Percentiles rank a stretch among this genome's conserved stretches.
Conservation (phyloP, 345 rosid species). For the Cochlearia excelsa region DNA sequence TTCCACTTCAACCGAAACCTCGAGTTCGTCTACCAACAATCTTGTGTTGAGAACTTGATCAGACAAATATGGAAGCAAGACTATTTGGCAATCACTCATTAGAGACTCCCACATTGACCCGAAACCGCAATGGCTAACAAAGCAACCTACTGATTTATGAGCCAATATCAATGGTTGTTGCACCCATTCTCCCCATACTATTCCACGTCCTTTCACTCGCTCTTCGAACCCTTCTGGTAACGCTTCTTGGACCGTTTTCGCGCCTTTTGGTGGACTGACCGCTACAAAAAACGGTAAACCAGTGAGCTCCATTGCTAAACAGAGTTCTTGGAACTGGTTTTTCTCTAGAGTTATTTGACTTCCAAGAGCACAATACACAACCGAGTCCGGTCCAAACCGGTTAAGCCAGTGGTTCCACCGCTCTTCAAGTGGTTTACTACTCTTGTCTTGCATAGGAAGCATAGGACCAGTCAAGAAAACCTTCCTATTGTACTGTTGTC, state of each 20-base stretch:
- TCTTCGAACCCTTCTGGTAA: constrained; percentile 43
- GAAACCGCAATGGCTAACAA: constrained; percentile 43
- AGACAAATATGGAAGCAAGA: constrained; percentile 39
- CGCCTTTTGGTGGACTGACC: constrained; percentile 41
- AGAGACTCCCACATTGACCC: constrained; percentile 51
- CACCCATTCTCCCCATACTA: constrained; percentile 43
- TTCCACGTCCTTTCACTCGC: constrained; percentile 37
- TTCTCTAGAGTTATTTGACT: constrained; percentile 35
- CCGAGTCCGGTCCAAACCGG: constrained; percentile 18
- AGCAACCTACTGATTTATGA: constrained; percentile 43
- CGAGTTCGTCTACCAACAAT: constrained; percentile 40
- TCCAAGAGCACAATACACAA: constrained; percentile 46
- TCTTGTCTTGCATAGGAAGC: constrained; percentile 27
- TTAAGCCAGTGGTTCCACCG: constrained; percentile 15
- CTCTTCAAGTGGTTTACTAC: constrained; percentile 33
- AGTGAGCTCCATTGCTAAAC: constrained; percentile 42
- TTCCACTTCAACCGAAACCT: constrained; percentile 43
- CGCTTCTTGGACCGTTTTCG: constrained; percentile 40
- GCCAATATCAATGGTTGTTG: constrained; percentile 35
- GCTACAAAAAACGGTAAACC: constrained; percentile 40
- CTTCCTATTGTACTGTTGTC: constrained; percentile 7
- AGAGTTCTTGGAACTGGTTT: constrained; percentile 46
- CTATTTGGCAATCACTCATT: constrained; percentile 39
- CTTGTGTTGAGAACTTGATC: constrained; percentile 50
- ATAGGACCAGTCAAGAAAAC: constrained; percentile 43